Evolutionary conservation across 345 rosid genomes (phyloP), one percentile per base, ranked within the genome.

Genomic region (Hevea brasiliensis): DNA sequence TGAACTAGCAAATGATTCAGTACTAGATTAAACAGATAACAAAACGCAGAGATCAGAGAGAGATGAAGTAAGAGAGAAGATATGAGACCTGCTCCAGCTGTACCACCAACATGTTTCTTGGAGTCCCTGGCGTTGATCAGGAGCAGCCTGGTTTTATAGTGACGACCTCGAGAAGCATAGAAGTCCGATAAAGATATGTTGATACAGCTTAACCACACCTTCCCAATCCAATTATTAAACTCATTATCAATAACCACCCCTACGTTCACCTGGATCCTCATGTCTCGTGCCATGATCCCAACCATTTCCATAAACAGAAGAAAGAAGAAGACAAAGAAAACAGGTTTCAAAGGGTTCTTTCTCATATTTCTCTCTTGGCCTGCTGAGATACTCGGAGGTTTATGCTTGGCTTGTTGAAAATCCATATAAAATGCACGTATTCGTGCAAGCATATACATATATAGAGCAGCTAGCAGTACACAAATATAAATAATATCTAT

Each of bases 201-300:
- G 21, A 81, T 74, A 75, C 83, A 81, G 41, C 79, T 81, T 67
- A 73, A 23, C 0, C 67, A 78, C 4, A 61, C 61, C 70, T 27
- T 23, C 13, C 24, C 27, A 57, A 68, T 64, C n/a, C n/a, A n/a
- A n/a, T n/a, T n/a, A n/a, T n/a, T n/a, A n/a, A n/a, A n/a, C n/a
- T n/a, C n/a, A n/a, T n/a, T n/a, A n/a, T n/a, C n/a, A n/a, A 84
- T 79, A 60, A 84, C 72, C 70, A 84, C 82, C 0, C 86, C 86
- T 8, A 81, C 76, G 0, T 81, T 61, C 32, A 83, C 86, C 17
- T 32, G 12, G 0, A 51, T 32, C 24, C 9, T 23, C 10, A 12
- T 11, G 32, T 57, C 24, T 24, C 24, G 27, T 24, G 61, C 29
- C 32, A 57, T 57, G 14, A 57, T n/a, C n/a, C n/a, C n/a, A n/a